Conservation (phyloP, 208 protist species). For the Zelonia costaricensis region DNA sequence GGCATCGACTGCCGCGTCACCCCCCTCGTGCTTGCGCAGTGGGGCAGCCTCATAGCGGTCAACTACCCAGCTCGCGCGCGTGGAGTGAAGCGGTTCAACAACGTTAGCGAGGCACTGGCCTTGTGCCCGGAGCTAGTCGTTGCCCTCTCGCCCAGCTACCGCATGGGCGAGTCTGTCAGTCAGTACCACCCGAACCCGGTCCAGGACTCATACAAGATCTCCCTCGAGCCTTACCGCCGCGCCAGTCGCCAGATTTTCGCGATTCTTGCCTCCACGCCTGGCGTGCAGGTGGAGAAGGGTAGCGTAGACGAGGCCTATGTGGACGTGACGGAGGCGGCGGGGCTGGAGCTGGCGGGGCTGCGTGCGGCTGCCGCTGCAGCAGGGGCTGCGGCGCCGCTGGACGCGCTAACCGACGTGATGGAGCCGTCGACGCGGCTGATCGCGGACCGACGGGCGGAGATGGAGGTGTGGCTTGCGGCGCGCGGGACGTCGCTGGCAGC, state of each 20-base stretch:
- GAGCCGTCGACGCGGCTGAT: conserved; percentile 58
- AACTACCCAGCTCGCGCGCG: conserved; percentile 82
- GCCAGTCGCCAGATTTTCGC: conserved; percentile 75
- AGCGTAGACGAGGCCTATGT: conserved; percentile 89
- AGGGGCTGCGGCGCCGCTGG: conserved; percentile 12
- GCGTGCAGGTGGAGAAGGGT: conserved; percentile 67
- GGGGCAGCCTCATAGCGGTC: conserved; percentile 84
- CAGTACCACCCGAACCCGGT: conserved; percentile 58
- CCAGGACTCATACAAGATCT: conserved; percentile 48
- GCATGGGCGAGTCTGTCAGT: conserved; percentile 47
- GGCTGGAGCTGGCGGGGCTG: conserved; percentile 38
- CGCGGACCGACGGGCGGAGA: conserved; percentile 45
- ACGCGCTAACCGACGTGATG: conserved; percentile 50
- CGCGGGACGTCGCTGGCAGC: conserved; percentile 50
- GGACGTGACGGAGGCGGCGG: conserved; percentile 78
- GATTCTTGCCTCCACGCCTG: conserved; percentile 49
- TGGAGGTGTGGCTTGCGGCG: conserved; percentile 46
- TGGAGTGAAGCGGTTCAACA: conserved; percentile 72
- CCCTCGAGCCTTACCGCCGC: conserved; percentile 85
- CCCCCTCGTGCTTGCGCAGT: conserved; percentile 74
- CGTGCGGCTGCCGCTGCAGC: conserved; percentile 14
- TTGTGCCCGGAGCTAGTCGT: conserved; percentile 57
- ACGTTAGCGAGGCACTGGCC: conserved; percentile 38
- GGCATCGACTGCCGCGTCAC: conserved; percentile 68
- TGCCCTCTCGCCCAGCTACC: conserved; percentile 51